These are phyloP conservation scores for Blastomyces emzantsi DNA, from an alignment of 2,329 filamentous ascomycete genomes.

Conservation along the genomic window DNA sequence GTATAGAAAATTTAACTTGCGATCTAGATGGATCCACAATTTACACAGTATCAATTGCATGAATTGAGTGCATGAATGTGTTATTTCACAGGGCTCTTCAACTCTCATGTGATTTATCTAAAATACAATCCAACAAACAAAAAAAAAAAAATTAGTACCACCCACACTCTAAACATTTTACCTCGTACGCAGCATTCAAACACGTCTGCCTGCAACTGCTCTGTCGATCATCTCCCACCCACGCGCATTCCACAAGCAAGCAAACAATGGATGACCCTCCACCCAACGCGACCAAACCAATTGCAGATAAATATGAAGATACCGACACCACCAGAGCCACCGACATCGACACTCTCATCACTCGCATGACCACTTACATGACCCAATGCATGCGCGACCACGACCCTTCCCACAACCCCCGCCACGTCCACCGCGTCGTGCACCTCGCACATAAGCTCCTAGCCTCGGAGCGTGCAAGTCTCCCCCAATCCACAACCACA, in stretches of 20 bases:
- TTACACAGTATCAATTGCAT: background rate
- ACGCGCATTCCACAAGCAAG: background rate
- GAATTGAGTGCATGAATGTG: background rate
- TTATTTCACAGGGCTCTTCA: background rate
- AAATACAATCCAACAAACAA: background rate
- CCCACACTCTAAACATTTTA: background rate
- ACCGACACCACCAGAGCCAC: background rate
- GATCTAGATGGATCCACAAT: background rate
- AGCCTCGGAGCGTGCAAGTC: conserved; percentile 47
- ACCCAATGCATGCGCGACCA: conserved; percentile 26
- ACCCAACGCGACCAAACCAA: background rate
- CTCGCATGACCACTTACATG: conserved; percentile 9
- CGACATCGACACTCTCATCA: background rate
- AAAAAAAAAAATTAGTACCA: background rate
- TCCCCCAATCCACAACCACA: conserved; percentile 9
- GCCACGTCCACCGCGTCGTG: conserved; percentile 7
- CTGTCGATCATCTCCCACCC: background rate
- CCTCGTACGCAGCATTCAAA: background rate
- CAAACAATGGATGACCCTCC: background rate
- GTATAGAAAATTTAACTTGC: background rate
- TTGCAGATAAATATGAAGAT: background rate
- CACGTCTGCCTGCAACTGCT: background rate
- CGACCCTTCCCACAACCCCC: conserved; percentile 68
- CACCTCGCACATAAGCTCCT: conserved; percentile 52
- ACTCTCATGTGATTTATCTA: background rate